Conservation (phyloP, 2,329 filamentous ascomycete genomes). For the Neofusicoccum sp. region DNA sequence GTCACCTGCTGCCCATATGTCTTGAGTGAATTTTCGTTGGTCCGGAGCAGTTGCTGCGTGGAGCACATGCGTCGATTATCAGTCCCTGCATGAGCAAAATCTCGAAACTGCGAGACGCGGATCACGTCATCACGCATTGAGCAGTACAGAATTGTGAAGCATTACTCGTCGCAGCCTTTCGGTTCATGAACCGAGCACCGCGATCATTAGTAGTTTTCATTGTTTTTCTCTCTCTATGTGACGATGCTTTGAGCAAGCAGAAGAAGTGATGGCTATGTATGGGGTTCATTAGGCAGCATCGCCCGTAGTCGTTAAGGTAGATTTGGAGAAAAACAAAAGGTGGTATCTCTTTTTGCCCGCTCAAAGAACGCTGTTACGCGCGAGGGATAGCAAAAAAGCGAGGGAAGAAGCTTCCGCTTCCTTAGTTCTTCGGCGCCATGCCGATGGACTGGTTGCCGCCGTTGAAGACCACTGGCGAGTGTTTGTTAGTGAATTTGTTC, state of each 20-base stretch:
- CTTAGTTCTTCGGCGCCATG: conserved; percentile 44
- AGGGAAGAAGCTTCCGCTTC: background rate
- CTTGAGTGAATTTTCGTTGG: too few species aligned
- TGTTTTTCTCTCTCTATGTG: background rate
- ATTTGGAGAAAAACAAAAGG: background rate
- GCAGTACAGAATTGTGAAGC: background rate
- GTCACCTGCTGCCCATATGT: too few species aligned
- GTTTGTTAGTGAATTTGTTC: background rate
- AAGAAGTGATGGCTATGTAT: background rate
- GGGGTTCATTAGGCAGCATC: background rate
- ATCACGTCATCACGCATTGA: background rate
- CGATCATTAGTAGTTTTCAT: background rate
- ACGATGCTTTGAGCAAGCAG: background rate
- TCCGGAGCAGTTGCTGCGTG: too few species aligned
- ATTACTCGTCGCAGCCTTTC: background rate
- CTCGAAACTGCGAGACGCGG: background rate
- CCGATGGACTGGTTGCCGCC: conserved; percentile 53
- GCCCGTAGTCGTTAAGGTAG: background rate
- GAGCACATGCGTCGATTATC: too few species aligned
- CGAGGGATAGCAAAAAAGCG: background rate
- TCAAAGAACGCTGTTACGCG: background rate
- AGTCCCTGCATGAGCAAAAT: background rate
- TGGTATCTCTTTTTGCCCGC: background rate
- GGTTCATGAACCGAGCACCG: background rate
- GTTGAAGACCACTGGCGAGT: conserved; percentile 51